Conservation (phyloP, 164 flowering plant genomes). For the Magnolia kwangsiensis region DNA sequence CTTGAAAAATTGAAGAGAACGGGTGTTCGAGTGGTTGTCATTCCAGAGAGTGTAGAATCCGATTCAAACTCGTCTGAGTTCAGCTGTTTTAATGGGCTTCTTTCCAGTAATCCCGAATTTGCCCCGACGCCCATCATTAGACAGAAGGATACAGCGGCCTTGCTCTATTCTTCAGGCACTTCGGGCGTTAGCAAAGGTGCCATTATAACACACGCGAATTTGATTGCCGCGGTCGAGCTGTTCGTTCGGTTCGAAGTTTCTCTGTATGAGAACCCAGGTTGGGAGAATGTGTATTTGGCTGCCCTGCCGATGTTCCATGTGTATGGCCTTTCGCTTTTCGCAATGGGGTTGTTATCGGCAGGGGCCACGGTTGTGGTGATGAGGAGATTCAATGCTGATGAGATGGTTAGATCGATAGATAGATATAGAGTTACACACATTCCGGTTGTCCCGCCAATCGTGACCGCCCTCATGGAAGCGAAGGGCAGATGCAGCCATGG, state of each 20-base stretch:
- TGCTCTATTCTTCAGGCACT: conserved; percentile 80
- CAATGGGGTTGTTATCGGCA: conserved; percentile 52
- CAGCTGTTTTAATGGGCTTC: conserved; percentile 30
- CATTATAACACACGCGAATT: conserved; percentile 60
- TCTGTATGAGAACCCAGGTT: conserved; percentile 32
- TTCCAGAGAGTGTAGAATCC: conserved; percentile 31
- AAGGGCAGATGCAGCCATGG: conserved; percentile 17
- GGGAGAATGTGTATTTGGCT: conserved; percentile 53
- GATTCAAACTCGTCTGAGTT: conserved; percentile 3
- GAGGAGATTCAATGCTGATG: conserved; percentile 52
- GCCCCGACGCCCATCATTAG: conserved; percentile 33
- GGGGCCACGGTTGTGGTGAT: conserved; percentile 64
- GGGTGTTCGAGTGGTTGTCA: conserved; percentile 36
- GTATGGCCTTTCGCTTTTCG: conserved; percentile 65
- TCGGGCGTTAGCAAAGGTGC: conserved; percentile 77
- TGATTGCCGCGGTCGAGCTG: conserved; percentile 58
- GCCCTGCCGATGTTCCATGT: conserved; percentile 77
- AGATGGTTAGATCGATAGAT: conserved; percentile 47
- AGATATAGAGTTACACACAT: conserved; percentile 61
- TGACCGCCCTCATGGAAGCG: conserved; percentile 44
- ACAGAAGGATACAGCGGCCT: conserved; percentile 68
- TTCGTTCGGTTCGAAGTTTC: conserved; percentile 74
- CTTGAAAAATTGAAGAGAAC: conserved; percentile 24
- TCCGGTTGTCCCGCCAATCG: conserved; percentile 64
- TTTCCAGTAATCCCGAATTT: conserved; percentile 20